Evolutionary conservation across 345 rosid genomes (phyloP).

Genomic region (Brassica nigra): DNA sequence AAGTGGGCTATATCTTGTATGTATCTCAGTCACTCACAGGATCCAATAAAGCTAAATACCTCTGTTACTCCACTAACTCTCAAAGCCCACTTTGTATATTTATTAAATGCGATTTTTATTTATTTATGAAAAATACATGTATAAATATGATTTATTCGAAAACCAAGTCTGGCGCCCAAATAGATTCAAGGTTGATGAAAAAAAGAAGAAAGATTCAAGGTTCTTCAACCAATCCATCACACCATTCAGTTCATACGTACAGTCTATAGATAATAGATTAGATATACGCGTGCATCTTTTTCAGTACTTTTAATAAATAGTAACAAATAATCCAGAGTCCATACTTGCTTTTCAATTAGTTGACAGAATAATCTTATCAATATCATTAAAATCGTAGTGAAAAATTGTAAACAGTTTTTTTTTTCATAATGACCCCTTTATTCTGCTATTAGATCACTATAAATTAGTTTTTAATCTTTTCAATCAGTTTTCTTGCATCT

Average conservation of each 20-base stretch:
- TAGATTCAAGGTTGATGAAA: background rate
- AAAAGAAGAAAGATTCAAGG: background rate
- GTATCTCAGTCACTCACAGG: conserved; percentile 53
- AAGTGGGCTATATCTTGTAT: conserved; percentile 22
- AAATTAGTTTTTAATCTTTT: background rate
- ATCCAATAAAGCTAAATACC: conserved; percentile 62
- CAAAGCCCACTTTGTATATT: conserved; percentile 7
- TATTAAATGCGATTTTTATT: background rate
- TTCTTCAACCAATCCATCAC: background rate
- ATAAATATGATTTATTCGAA: background rate
- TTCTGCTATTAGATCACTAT: background rate
- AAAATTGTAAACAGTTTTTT: background rate
- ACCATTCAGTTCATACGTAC: conserved; percentile 12
- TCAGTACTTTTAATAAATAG: background rate
- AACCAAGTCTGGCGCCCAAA: conserved; percentile 29
- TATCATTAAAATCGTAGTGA: background rate
- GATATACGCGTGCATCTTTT: conserved; percentile 24
- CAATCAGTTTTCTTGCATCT: background rate
- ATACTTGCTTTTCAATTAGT: background rate
- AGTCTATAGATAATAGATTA: background rate
- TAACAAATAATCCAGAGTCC: background rate
- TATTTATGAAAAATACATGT: background rate
- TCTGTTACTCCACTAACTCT: conserved; percentile 40
- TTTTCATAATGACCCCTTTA: background rate
- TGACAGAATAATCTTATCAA: background rate